Evolutionary conservation across 306 rosid species (phyloP).

Genomic region (Acacia confusa): DNA sequence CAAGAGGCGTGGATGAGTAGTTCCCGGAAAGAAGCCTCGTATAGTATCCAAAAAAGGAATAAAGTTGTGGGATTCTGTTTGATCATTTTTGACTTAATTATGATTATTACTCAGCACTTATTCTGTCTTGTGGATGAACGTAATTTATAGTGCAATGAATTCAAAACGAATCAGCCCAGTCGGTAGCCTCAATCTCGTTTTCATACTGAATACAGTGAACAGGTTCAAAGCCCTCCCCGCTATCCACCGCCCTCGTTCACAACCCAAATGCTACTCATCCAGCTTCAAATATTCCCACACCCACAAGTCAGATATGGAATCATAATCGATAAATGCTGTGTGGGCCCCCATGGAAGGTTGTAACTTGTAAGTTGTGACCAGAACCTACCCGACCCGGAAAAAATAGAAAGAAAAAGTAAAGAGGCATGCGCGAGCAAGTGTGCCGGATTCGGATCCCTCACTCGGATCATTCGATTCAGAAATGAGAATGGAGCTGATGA

Average conservation of each 20-base stretch:
- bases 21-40: neutral
- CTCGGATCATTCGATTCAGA: neutral
- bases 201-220: neutral
- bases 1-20: neutral
- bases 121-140: neutral
- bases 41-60: neutral
- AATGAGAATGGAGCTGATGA: neutral
- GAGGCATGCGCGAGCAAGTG: neutral
- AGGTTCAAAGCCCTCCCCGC: neutral
- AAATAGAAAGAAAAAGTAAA: neutral
- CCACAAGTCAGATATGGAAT: no score
- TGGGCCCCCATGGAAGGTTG: neutral
- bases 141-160: neutral
- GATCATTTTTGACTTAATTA: neutral
- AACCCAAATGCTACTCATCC: neutral
- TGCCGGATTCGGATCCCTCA: neutral
- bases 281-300: neutral
- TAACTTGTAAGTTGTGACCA: no score
- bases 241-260: neutral
- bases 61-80: neutral
- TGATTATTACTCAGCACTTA: neutral
- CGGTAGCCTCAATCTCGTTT: neutral
- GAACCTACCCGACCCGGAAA: neutral
- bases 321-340: neutral
- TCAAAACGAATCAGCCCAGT: neutral